These are phyloP conservation scores for Liriodendron chinense DNA, from an alignment of 164 flowering plant genomes.

Conservation along the genomic window DNA sequence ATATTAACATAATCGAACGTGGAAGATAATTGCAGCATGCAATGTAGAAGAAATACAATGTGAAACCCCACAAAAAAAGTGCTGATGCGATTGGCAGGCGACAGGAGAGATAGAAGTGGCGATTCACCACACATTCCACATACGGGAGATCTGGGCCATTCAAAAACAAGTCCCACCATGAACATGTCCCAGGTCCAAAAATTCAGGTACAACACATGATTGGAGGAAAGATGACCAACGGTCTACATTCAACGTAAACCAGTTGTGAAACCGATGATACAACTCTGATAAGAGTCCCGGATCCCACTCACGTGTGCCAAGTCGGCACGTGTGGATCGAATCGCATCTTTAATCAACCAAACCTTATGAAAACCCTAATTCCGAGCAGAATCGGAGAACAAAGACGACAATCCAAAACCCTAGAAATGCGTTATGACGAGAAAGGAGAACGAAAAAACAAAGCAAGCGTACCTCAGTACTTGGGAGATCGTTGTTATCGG, in stretches of 20 bases:
- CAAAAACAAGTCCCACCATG: neutral
- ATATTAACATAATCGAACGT: neutral
- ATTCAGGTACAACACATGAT: neutral
- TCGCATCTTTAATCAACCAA: too few species aligned
- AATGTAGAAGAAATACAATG: neutral
- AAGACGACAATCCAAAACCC: neutral
- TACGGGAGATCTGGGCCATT: neutral
- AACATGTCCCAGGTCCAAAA: neutral
- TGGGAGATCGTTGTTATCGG: conserved; percentile 38
- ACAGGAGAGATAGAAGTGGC: neutral
- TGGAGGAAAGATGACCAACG: too few species aligned
- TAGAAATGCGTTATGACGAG: neutral
- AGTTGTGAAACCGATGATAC: too few species aligned
- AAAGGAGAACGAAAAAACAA: neutral
- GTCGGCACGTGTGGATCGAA: too few species aligned
- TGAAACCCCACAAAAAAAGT: neutral
- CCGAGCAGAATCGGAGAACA: neutral
- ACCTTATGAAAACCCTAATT: neutral
- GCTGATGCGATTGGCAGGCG: neutral
- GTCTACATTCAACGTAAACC: too few species aligned
- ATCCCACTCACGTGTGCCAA: too few species aligned
- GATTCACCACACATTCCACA: neutral
- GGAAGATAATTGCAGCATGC: neutral
- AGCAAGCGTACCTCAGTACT: conserved; percentile 33
- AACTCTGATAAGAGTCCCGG: too few species aligned